Percentiles rank a stretch among this genome's conserved stretches.
These are phyloP conservation scores for Brassica cretica DNA, from an alignment of 345 rosid species.

Conservation along the genomic window DNA sequence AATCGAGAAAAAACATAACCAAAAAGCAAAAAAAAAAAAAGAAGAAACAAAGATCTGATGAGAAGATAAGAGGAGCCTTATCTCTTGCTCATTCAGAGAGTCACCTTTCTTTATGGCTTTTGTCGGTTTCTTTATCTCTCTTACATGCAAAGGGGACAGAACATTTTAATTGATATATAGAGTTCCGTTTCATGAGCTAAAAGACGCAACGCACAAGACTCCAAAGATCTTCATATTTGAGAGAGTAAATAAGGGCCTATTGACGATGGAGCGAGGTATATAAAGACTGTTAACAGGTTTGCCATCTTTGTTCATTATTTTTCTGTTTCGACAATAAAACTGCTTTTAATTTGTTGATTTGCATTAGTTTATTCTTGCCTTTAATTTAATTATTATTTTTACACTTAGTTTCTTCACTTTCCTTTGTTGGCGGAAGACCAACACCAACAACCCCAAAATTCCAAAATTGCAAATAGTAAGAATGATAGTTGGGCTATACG, in stretches of 20 bases:
- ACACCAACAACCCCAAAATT: slow-evolving; percentile 15
- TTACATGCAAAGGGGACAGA: slow-evolving; percentile 39
- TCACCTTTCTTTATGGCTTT: slow-evolving; percentile 40
- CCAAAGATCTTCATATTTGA: slow-evolving; percentile 13
- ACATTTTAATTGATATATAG: slow-evolving; percentile 17
- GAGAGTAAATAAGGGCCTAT: slow-evolving; percentile 22
- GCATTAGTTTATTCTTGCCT: background rate
- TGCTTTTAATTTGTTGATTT: background rate
- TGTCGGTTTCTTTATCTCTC: slow-evolving; percentile 31
- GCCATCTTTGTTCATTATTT: background rate
- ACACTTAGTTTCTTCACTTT: background rate
- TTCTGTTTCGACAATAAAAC: background rate
- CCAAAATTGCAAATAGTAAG: background rate
- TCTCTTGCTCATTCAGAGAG: slow-evolving; percentile 19
- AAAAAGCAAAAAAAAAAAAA: background rate
- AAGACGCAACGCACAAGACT: slow-evolving; percentile 23
- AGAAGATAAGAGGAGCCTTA: slow-evolving; percentile 37
- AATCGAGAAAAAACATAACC: slow-evolving; percentile 27
- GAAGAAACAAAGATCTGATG: slow-evolving; percentile 29
- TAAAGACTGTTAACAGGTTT: background rate
- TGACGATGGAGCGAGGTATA: slow-evolving; percentile 10
- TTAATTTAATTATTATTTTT: background rate
- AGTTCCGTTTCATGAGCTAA: slow-evolving; percentile 19
- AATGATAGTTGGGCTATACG: background rate
- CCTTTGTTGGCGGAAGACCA: slow-evolving; percentile 36